Evolutionary conservation across 2,329 filamentous ascomycete species (phyloP).

Genomic region (Zasmidium cellare): DNA sequence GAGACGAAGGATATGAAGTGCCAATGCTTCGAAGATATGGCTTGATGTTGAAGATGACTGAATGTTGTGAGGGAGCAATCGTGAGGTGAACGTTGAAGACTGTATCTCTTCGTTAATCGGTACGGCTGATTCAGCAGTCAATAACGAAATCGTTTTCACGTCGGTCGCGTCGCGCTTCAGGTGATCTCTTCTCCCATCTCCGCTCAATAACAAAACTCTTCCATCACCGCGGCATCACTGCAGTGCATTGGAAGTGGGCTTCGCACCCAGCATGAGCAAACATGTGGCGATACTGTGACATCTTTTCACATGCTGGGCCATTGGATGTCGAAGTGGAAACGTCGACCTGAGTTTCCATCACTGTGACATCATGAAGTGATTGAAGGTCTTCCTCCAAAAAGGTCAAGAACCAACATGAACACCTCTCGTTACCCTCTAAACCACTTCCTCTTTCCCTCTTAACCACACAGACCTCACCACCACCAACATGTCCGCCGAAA

Average conservation of each 20-base stretch:
- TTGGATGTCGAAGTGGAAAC: neutral
- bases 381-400: neutral
- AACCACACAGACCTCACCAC: neutral
- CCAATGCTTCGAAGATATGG: no score
- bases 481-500: conserved; percentile 28
- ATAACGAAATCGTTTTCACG: no score
- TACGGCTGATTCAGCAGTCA: no score
- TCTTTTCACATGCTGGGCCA: neutral
- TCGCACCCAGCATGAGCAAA: neutral
- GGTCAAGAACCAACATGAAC: neutral
- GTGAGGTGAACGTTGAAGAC: no score
- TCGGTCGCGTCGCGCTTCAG: no score
- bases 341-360: neutral
- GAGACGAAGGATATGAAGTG: no score
- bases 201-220: no score
- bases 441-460: neutral
- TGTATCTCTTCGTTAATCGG: no score
- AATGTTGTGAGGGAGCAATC: no score
- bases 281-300: neutral
- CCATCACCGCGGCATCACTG: neutral
- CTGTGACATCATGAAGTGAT: neutral
- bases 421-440: neutral
- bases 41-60: no score
- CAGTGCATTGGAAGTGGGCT: neutral
- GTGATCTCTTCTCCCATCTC: no score